Evolutionary conservation across 2,329 filamentous ascomycete species (phyloP).

Genomic region (Helicocarpus griseus): DNA sequence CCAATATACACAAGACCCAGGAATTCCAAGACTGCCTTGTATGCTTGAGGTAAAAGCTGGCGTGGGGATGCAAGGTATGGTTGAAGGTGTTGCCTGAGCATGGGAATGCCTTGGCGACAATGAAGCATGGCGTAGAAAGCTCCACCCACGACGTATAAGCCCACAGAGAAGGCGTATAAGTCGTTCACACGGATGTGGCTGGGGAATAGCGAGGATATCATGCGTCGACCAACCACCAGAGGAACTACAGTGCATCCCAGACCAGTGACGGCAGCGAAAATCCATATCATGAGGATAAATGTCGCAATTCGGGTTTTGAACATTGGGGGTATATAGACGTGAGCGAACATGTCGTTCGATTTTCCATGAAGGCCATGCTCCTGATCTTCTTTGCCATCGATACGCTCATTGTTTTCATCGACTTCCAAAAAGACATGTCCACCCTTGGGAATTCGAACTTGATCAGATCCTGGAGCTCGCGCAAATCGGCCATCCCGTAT

Average conservation of each 20-base stretch:
- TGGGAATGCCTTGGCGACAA: slow-evolving; percentile 2
- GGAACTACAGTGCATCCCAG: slow-evolving; percentile 79
- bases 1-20: slow-evolving; percentile 64
- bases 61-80: slow-evolving; percentile 23
- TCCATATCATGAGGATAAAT: slow-evolving; percentile 86
- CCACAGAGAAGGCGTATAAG: slow-evolving; percentile 90
- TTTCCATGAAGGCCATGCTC: slow-evolving; percentile 51
- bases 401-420: slow-evolving; percentile 53
- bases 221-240: slow-evolving; percentile 68
- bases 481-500: slow-evolving; percentile 71
- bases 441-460: slow-evolving; percentile 85
- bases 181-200: slow-evolving; percentile 72
- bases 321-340: slow-evolving; percentile 73
- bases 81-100: slow-evolving; percentile 10
- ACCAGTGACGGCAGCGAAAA: slow-evolving; percentile 82
- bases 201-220: slow-evolving; percentile 67
- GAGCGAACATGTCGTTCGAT: slow-evolving; percentile 52
- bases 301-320: slow-evolving; percentile 71
- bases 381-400: slow-evolving; percentile 49
- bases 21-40: slow-evolving; percentile 21
- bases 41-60: slow-evolving; percentile 18
- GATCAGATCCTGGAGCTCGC: slow-evolving; percentile 85
- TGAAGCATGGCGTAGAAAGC: slow-evolving; percentile 47
- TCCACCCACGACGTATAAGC: slow-evolving; percentile 69
- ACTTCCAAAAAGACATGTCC: slow-evolving; percentile 71